These are phyloP conservation scores for Cantharellus anzutake DNA, from an alignment of 768 basidiomycete species.

Conservation along the genomic window DNA sequence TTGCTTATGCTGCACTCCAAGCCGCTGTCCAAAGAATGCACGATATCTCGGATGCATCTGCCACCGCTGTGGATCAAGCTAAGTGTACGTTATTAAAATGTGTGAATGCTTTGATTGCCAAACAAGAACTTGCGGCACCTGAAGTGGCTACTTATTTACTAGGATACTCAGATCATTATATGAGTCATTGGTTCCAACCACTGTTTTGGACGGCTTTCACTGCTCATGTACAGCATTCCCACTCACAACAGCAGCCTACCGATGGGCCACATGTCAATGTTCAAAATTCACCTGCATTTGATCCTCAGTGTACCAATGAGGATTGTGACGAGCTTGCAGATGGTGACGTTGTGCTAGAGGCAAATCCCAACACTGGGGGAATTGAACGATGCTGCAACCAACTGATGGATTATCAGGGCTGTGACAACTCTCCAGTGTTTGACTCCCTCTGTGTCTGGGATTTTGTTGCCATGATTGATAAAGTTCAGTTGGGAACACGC, in stretches of 20 bases:
- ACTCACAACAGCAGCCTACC: constrained; percentile 1
- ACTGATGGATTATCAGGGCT: constrained; percentile 13
- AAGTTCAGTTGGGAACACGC: neutral
- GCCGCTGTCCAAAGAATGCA: constrained; percentile 18
- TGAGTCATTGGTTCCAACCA: constrained; percentile 19
- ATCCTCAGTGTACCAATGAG: neutral
- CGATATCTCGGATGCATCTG: constrained; percentile 9
- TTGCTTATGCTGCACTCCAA: constrained; percentile 22
- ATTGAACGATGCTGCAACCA: neutral
- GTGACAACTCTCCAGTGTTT: neutral
- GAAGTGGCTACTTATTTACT: constrained; percentile 21
- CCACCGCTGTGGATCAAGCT: constrained; percentile 9
- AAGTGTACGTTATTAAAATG: constrained; percentile 22
- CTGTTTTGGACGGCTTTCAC: constrained; percentile 23
- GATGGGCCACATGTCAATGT: neutral
- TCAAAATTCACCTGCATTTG: neutral
- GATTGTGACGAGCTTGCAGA: neutral
- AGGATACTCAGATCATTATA: constrained; percentile 21
- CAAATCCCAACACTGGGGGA: neutral
- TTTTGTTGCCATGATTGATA: neutral
- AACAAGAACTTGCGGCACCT: constrained; percentile 24
- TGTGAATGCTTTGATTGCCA: constrained; percentile 19
- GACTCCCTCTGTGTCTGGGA: neutral
- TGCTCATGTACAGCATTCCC: constrained; percentile 10
- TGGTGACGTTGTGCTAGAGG: neutral